Evolutionary conservation across 1,139 yeast genomes (phyloP).

Genomic region (Candida sp.): DNA sequence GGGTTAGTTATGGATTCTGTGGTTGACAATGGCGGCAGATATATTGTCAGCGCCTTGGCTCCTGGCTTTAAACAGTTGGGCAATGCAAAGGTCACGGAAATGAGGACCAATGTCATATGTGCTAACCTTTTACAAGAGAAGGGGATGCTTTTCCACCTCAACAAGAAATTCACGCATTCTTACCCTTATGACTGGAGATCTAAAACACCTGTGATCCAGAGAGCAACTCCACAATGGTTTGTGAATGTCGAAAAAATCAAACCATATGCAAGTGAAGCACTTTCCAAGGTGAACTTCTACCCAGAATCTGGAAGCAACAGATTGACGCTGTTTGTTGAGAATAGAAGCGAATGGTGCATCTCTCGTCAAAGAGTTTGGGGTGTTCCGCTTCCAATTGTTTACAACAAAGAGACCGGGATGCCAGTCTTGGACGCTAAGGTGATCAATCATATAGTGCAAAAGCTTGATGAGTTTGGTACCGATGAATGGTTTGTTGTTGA

Average conservation of each 20-base stretch:
- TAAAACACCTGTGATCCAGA: slow-evolving; percentile 90
- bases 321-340: slow-evolving; percentile 69
- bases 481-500: slow-evolving; percentile 79
- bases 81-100: slow-evolving; percentile 64
- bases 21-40: slow-evolving; percentile 77
- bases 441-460: slow-evolving; percentile 57
- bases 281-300: slow-evolving; percentile 65
- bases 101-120: slow-evolving; percentile 52
- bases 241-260: slow-evolving; percentile 84
- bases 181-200: slow-evolving; percentile 99
- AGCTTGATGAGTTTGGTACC: slow-evolving; percentile 63
- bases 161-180: slow-evolving; percentile 69
- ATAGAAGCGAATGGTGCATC: slow-evolving; percentile 96
- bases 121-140: slow-evolving; percentile 42
- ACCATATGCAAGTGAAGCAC: slow-evolving; percentile 58
- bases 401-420: slow-evolving; percentile 59
- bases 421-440: slow-evolving; percentile 58
- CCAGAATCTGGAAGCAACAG: slow-evolving; percentile 80
- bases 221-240: slow-evolving; percentile 98
- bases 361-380: slow-evolving; percentile 99
- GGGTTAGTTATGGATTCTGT: slow-evolving; percentile 70
- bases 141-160: slow-evolving; percentile 52
- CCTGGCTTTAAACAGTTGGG: slow-evolving; percentile 43
- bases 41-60: slow-evolving; percentile 48
- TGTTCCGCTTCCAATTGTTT: slow-evolving; percentile 92